Evolutionary conservation across 441 rosid genomes (phyloP).

Genomic region (Pelargonium cotyledonis): DNA sequence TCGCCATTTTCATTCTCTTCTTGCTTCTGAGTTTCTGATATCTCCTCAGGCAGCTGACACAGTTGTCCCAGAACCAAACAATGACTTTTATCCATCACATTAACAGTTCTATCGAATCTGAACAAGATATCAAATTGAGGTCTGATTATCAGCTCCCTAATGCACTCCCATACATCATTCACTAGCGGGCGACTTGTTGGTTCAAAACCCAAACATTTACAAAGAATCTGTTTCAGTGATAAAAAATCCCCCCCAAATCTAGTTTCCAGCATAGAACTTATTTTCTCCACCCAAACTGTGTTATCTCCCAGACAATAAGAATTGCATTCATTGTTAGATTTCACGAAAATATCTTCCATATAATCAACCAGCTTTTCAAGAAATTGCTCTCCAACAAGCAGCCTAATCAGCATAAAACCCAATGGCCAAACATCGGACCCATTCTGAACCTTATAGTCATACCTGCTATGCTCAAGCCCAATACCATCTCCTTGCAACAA

Average conservation of each 20-base stretch:
- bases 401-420: conserved; percentile 49
- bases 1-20: conserved; percentile 22
- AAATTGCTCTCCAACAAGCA: conserved; percentile 48
- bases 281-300: conserved; percentile 37
- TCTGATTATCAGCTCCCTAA: conserved; percentile 45
- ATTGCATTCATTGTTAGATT: conserved; percentile 25
- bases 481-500: conserved; percentile 36
- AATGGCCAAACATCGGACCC: conserved; percentile 71
- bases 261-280: conserved; percentile 28
- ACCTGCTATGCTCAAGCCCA: conserved; percentile 22
- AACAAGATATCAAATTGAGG: conserved; percentile 29
- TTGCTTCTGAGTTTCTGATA: conserved; percentile 22
- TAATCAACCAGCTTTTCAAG: conserved; percentile 32
- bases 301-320: conserved; percentile 30
- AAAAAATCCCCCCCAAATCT: conserved; percentile 33
- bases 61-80: conserved; percentile 56
- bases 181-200: conserved; percentile 45
- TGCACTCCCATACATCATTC: conserved; percentile 52
- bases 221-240: conserved; percentile 35
- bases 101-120: conserved; percentile 19
- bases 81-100: conserved; percentile 27
- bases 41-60: conserved; percentile 27
- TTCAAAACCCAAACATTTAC: conserved; percentile 52
- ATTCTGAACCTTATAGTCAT: conserved; percentile 25
- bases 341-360: conserved; percentile 23